Evolutionary conservation across 352 stramenopile genomes (phyloP).

Genomic region (Phytopythium oedochilum): DNA sequence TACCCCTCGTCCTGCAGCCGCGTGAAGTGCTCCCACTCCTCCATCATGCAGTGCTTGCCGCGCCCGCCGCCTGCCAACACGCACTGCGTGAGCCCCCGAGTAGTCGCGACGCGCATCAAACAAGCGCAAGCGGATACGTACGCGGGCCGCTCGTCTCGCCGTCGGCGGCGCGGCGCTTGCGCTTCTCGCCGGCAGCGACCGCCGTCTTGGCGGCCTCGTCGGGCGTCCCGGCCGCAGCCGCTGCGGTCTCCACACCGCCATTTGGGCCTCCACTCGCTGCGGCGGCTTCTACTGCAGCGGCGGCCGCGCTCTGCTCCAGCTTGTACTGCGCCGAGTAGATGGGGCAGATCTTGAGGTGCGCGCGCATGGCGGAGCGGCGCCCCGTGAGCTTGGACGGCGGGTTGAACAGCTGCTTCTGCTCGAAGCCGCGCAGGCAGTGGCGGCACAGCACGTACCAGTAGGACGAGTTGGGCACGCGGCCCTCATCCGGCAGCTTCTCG

Average conservation of each 20-base stretch:
- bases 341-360: constrained; percentile 69
- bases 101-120: no score
- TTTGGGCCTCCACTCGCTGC: background rate
- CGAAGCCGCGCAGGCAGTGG: constrained; percentile 56
- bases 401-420: constrained; percentile 64
- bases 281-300: constrained; percentile 10
- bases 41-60: constrained; percentile 80
- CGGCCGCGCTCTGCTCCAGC: constrained; percentile 30
- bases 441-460: constrained; percentile 82
- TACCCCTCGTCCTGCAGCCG: constrained; percentile 72
- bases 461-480: constrained; percentile 68
- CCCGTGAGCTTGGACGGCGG: constrained; percentile 55
- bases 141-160: constrained; percentile 28
- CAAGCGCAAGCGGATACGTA: constrained; percentile 5
- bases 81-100: background rate
- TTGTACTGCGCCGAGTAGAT: constrained; percentile 68
- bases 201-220: constrained; percentile 8
- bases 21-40: constrained; percentile 77
- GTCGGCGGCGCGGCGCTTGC: constrained; percentile 40
- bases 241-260: background rate
- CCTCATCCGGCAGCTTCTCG: constrained; percentile 56
- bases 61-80: constrained; percentile 27
- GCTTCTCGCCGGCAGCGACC: constrained; percentile 26
- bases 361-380: constrained; percentile 67
- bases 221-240: background rate